A percentile compares a stretch with the other conserved stretches of the same genome.
These are phyloP conservation scores for Cryphonectria radicalis DNA, from an alignment of 2,329 filamentous ascomycete genomes.

Conservation along the genomic window DNA sequence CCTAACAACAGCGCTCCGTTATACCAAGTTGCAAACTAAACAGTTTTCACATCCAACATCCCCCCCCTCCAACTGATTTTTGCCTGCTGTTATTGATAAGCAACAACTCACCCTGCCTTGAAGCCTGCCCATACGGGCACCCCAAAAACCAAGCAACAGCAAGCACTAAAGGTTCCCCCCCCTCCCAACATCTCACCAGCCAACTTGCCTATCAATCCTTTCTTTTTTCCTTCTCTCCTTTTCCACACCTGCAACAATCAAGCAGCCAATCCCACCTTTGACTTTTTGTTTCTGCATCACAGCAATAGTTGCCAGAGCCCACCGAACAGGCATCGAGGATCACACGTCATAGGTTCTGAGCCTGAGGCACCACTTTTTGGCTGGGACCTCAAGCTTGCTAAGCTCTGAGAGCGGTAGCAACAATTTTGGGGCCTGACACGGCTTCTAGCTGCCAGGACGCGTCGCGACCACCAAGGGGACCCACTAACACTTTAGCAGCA, in stretches of 20 bases:
- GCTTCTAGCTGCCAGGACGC: constrained; percentile 4
- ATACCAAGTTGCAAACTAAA: not conserved
- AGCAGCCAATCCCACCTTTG: too few relatives aligned
- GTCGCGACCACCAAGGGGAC: constrained; percentile 5
- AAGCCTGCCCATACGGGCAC: not conserved
- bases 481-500: constrained; percentile 16
- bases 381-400: too few relatives aligned
- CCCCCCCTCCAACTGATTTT: not conserved
- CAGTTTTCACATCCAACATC: not conserved
- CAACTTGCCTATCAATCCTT: not conserved
- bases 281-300: not conserved
- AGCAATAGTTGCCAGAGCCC: not conserved
- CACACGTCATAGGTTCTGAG: not conserved
- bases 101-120: too few relatives aligned
- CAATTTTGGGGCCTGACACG: not conserved
- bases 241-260: not conserved
- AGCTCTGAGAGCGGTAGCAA: not conserved
- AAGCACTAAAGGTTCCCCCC: not conserved
- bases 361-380: constrained; percentile 7
- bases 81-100: not conserved
- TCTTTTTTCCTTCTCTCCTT: not conserved
- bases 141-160: not conserved
- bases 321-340: not conserved
- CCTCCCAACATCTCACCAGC: not conserved
- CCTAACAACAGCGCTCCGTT: not conserved